phyloP scores from a whole-genome alignment of 2,329 filamentous ascomycete genomes.

The Stagonosporopsis tanaceti region DNA sequence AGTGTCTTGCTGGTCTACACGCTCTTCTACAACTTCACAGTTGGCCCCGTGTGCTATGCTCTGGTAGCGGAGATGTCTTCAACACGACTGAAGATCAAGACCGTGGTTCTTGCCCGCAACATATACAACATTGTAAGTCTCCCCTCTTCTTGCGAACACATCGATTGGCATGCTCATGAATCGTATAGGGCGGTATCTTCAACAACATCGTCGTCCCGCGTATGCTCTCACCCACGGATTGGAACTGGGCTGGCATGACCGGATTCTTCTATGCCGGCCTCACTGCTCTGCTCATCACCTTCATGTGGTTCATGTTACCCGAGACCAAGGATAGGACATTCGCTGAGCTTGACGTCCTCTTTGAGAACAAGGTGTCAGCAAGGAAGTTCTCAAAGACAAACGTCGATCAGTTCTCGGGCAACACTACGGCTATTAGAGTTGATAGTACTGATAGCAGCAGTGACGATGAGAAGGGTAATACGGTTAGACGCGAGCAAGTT shows the following conservation, averaged over 20 bases:
- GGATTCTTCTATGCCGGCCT: slow-evolving; percentile 85
- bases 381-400: slow-evolving; percentile 20
- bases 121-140: slow-evolving; percentile 67
- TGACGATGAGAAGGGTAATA: slow-evolving; percentile 14
- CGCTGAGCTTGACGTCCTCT: slow-evolving; percentile 52
- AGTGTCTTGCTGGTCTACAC: slow-evolving; percentile 51
- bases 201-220: slow-evolving; percentile 77
- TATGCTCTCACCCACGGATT: slow-evolving; percentile 59
- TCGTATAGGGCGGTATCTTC: slow-evolving; percentile 62
- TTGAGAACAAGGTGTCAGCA: slow-evolving; percentile 34
- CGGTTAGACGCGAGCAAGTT: slow-evolving; percentile 9
- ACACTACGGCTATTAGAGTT: slow-evolving; percentile 13
- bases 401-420: slow-evolving; percentile 21
- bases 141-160: slow-evolving; percentile 81
- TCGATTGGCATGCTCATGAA: slow-evolving; percentile 63
- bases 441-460: slow-evolving; percentile 15
- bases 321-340: slow-evolving; percentile 50
- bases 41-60: slow-evolving; percentile 88
- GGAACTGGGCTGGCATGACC: slow-evolving; percentile 80
- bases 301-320: slow-evolving; percentile 66
- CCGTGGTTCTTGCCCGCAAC: slow-evolving; percentile 81
- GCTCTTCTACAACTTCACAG: slow-evolving; percentile 81
- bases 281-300: slow-evolving; percentile 69
- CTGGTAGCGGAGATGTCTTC: slow-evolving; percentile 85
- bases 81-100: slow-evolving; percentile 85